These are phyloP conservation scores for Cytospora mali DNA, from an alignment of 2,329 filamentous ascomycete genomes.

Conservation along the genomic window DNA sequence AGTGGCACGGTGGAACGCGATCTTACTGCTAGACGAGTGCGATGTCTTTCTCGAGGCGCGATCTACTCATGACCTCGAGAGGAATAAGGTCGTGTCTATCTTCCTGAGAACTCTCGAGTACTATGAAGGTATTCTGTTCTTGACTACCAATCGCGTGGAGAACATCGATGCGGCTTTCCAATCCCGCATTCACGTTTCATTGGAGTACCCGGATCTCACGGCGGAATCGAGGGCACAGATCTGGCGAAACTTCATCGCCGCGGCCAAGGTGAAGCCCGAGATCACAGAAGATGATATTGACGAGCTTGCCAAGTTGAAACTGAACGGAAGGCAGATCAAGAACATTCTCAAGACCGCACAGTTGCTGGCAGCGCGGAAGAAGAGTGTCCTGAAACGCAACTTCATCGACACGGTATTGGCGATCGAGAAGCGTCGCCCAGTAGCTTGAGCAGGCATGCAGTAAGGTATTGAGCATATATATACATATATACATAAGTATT, in stretches of 20 bases:
- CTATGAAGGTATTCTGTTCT: slow-evolving; percentile 52
- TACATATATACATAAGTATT: too few species aligned
- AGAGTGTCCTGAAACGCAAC: slow-evolving; percentile 37
- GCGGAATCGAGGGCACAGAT: slow-evolving; percentile 39
- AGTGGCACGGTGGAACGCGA: slow-evolving; percentile 71
- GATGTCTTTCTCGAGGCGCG: slow-evolving; percentile 56
- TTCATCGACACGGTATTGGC: slow-evolving; percentile 37
- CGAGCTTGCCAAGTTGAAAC: slow-evolving; percentile 42
- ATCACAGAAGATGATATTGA: slow-evolving; percentile 40
- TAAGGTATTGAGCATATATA: background rate
- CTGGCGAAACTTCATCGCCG: slow-evolving; percentile 45
- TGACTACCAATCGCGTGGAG: slow-evolving; percentile 51
- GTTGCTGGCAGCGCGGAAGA: slow-evolving; percentile 39
- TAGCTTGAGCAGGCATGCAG: slow-evolving; percentile 1
- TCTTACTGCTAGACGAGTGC: slow-evolving; percentile 72
- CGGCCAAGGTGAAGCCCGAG: slow-evolving; percentile 35
- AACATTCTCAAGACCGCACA: slow-evolving; percentile 42
- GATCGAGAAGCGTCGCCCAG: slow-evolving; percentile 34
- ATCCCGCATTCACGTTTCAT: slow-evolving; percentile 51
- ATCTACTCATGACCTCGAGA: slow-evolving; percentile 38
- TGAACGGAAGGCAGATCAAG: slow-evolving; percentile 42
- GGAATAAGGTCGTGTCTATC: slow-evolving; percentile 45
- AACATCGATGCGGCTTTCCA: slow-evolving; percentile 52
- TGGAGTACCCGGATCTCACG: slow-evolving; percentile 49
- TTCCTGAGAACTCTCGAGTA: slow-evolving; percentile 49